Evolutionary conservation across 352 stramenopile genomes (phyloP).

Genomic region (Thalassiosira allenii): DNA sequence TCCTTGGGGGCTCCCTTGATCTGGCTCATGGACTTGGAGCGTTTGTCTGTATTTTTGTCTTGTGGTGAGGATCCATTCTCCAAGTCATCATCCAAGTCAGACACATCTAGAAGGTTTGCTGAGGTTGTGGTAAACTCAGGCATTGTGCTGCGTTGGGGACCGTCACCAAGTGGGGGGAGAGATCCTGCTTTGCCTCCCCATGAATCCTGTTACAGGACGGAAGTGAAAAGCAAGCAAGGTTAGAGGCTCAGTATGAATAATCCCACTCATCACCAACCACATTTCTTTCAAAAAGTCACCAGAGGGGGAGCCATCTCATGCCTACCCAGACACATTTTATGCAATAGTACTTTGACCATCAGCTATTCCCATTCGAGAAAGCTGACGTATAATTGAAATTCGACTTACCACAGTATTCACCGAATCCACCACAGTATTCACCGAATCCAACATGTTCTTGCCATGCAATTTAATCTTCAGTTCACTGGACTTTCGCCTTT

Average conservation of each 20-base stretch:
- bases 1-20: background rate
- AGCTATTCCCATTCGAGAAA: no score
- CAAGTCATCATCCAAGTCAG: constrained; percentile 10
- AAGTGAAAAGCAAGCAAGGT: constrained; percentile 10
- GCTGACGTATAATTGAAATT: no score
- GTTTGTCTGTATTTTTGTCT: background rate
- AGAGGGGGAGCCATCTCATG: background rate
- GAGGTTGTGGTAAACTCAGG: constrained; percentile 4
- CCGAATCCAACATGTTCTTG: constrained; percentile 18
- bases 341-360: background rate
- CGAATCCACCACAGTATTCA: constrained; percentile 1
- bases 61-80: background rate
- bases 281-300: background rate
- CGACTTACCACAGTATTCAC: background rate
- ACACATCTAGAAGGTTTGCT: constrained; percentile 2
- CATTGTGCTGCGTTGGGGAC: background rate
- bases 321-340: background rate
- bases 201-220: constrained; percentile 19
- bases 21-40: background rate
- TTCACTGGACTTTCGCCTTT: constrained; percentile 13
- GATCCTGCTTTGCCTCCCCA: constrained; percentile 26
- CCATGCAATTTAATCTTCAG: constrained; percentile 18
- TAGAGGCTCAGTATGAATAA: background rate
- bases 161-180: constrained; percentile 7
- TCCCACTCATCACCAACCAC: background rate